Evolutionary conservation across 2,329 filamentous ascomycete species (phyloP), one percentile per base, ranked within the genome.

Genomic region (Thyridium curvatum): DNA sequence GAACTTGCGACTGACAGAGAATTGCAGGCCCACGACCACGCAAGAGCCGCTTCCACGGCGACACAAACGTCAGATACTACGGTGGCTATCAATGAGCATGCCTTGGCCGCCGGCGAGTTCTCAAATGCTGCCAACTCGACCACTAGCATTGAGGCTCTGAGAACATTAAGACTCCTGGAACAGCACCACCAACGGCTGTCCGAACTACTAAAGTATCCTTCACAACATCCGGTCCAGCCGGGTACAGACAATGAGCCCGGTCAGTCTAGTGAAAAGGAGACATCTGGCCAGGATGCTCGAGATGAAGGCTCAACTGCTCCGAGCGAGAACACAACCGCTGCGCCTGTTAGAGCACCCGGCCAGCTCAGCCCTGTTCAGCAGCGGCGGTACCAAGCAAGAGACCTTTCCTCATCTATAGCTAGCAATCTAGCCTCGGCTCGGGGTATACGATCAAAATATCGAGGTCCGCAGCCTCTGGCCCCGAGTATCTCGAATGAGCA

Each of bases 51-150:
- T 32, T 82, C 86, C 17, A 72, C 82, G 17, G 87, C 90, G 40
- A 82, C 73, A 17, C 79, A 89, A 53, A 81, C 85, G 34, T 72
- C 71, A 40, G 81, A 93, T 56, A 86, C 86, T 40, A 84, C 83
- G 7, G 81, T 86, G 35, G 91, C 91, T 45, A 85, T 89, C 54
- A 85, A 84, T 54, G 86, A 95, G 60, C 91, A 97, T 63, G 82
- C 90, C 38, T 72, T 86, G 41, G 93, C 93, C 30, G 91, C 93
- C 3, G 83, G 82, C 46, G 87, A 95, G 58, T 97, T 95, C 59
- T 82, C 87, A 44, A 82, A 83, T 44, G 90, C 89, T 21, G 82
- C 86, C n/a, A 76, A 79, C 44, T 74, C 66, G 35, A 94, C 87
- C 8, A 71, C 69, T 31, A 77, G 71, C 55, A 57, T 72, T 46